These are phyloP conservation scores for Nicotiana tabacum DNA, from an alignment of 257 asterid species.

Conservation along the genomic window DNA sequence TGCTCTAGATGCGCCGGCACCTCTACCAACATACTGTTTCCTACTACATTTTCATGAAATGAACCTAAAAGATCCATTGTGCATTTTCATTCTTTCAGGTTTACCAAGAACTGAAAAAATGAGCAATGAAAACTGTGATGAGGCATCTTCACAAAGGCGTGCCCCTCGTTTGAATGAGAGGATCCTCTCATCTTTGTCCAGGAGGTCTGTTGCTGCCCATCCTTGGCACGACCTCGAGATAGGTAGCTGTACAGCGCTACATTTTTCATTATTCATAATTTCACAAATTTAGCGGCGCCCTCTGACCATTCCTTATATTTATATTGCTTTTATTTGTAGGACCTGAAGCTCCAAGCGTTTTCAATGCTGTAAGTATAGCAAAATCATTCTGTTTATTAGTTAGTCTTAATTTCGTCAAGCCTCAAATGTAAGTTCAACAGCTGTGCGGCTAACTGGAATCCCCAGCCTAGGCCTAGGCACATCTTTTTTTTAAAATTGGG, in stretches of 20 bases:
- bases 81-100: not conserved
- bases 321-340: conserved; percentile 16
- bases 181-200: conserved; percentile 26
- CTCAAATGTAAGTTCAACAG: not conserved
- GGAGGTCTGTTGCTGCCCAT: conserved; percentile 32
- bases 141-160: not conserved
- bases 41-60: not conserved
- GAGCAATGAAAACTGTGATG: not conserved
- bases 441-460: not conserved
- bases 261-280: not conserved
- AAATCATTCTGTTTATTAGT: not conserved
- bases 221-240: conserved; percentile 34
- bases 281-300: not conserved
- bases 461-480: not conserved
- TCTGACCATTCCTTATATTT: not conserved
- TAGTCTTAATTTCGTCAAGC: not conserved
- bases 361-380: conserved; percentile 21
- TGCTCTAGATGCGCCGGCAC: not conserved
- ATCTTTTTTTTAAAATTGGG: not conserved
- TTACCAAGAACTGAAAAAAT: conserved; percentile 1
- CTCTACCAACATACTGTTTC: not conserved
- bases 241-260: not conserved
- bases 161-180: conserved; percentile 27
- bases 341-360: conserved; percentile 23
- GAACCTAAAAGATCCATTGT: not conserved